Evolutionary conservation across 345 rosid species (phyloP), one percentile per base, ranked within the genome.

Genomic region (Clarkia xantiana): DNA sequence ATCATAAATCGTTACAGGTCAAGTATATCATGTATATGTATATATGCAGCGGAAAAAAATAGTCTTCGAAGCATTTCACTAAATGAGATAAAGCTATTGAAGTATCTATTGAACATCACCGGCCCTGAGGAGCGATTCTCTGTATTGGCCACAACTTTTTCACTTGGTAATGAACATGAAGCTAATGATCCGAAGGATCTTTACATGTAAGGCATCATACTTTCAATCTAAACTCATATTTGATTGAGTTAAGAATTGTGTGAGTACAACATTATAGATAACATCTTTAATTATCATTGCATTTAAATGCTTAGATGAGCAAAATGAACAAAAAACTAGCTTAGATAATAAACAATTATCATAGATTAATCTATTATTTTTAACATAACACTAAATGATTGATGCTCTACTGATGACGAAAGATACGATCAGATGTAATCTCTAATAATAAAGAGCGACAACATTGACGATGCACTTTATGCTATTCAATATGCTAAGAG

Each of bases 41-140:
- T 86, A 52, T 90, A 86, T 69, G 81, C 77, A 66, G 76, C 84
- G 23, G 74, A 84, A 51, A 86, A 86, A 73, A 83, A 77, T 72
- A 81, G 91, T 57, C 79, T 90, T n/a, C 81, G 87, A 65, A 79
- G 94, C 73, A 86, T 90, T 38, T 68, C 84, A 11, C 97, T 95
- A 0, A 86, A 90, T 70, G 97, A 90, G 62, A 66, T 90, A 66
- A 90, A 76, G 69, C 71, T 90, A 39, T 60, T 90, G 5, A 90
- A 90, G 74, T 61, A 90, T 60, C 73, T 90, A 43, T 78, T 90
- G 49, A 90, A 86, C 75, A 81, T 90, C 45, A 69, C 72, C 44
- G 97, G 86, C 63, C 97, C 97, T 4, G 95, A 90, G 68, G 95
- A 86, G 73, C 77, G 97, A 42, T 86, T 90, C 68, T 79, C 94